Evolutionary conservation across 495 filamentous ascomycete species (phyloP), one percentile per base, ranked within the genome.

Genomic region (Lophiostoma macrostomum): DNA sequence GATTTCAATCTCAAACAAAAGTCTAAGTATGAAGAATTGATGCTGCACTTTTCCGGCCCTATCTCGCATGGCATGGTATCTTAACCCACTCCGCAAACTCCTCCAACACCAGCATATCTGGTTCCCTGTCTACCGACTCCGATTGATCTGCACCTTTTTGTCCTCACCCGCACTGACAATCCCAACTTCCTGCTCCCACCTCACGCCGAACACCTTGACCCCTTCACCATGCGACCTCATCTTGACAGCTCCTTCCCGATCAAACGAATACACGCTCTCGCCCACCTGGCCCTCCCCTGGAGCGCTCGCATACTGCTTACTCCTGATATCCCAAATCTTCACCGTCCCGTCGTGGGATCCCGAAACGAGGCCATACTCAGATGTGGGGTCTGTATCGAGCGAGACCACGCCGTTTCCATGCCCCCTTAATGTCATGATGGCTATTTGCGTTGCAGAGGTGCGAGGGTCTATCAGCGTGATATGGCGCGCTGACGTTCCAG

Each of bases 91-190:
- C n/a, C n/a, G n/a, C n/a, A n/a, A n/a, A n/a, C n/a, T n/a, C n/a
- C 16, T 16, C 35, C 8, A 18, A 10, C 8, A 38, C 7, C 35
- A 10, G 16, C 35, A 11, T 18, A 6, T 18, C 16, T 38, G 7
- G 16, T 16, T 38, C 35, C 6, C 7, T 8, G 10, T 38, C 7
- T 6, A 8, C 16, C 14, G 20, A 20, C 43, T 84, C 43, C 77
- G 74, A 72, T 98, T 95, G 52, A 97, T 81, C 73, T 97, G 94
- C 58, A 97, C 84, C 73, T 78, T 80, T 73, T 87, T 90, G 68
- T 98, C 93, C 78, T 96, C 90, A 11, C 90, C 88, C 5, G 74
- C 90, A 68, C 87, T 94, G 19, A 96, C 85, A 68, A 98, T 95
- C 6, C 93, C 93, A 34, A 94, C 76, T 16, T 76, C 74, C 58